These are phyloP conservation scores for Amanita phalloides DNA, from an alignment of 768 basidiomycete species.

Conservation along the genomic window DNA sequence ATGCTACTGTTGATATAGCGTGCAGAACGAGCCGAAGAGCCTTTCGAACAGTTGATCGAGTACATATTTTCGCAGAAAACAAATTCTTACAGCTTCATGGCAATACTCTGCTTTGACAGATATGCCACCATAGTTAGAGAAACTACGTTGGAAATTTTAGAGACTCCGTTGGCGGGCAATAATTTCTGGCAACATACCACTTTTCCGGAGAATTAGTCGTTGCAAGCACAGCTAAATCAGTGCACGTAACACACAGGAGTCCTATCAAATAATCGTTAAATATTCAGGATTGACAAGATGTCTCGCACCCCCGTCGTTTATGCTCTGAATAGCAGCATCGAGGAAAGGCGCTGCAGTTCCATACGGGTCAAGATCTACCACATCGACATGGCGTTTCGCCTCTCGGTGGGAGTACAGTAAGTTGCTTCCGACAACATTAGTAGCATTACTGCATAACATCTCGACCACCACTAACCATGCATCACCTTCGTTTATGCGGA, in stretches of 20 bases:
- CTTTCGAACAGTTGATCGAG: conserved; percentile 24
- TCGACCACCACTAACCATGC: conserved; percentile 56
- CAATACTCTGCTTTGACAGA: conserved; percentile 89
- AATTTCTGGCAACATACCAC: conserved; percentile 44
- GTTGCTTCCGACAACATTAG: conserved; percentile 33
- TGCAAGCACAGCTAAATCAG: conserved; percentile 88
- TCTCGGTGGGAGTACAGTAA: conserved; percentile 86
- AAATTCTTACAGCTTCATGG: conserved; percentile 73
- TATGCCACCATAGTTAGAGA: conserved; percentile 90
- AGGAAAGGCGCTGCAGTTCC: conserved; percentile 97
- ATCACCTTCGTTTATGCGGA: conserved; percentile 86
- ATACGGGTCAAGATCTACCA: conserved; percentile 97
- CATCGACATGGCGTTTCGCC: conserved; percentile 69
- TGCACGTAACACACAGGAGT: conserved; percentile 91
- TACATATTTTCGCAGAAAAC: conserved; percentile 2
- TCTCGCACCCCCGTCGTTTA: conserved; percentile 70
- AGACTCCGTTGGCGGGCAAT: not conserved
- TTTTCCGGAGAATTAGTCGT: conserved; percentile 95
- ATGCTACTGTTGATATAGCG: conserved; percentile 75
- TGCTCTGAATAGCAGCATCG: conserved; percentile 83
- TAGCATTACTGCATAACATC: not conserved
- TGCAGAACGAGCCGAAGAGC: conserved; percentile 88
- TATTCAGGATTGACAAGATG: conserved; percentile 10
- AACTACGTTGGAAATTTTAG: conserved; percentile 34
- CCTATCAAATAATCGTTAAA: conserved; percentile 33